Evolutionary conservation across 1,284 basidiomycete species (phyloP), one percentile per base, ranked within the genome.

Genomic region (Mycocalia duriaeana): DNA sequence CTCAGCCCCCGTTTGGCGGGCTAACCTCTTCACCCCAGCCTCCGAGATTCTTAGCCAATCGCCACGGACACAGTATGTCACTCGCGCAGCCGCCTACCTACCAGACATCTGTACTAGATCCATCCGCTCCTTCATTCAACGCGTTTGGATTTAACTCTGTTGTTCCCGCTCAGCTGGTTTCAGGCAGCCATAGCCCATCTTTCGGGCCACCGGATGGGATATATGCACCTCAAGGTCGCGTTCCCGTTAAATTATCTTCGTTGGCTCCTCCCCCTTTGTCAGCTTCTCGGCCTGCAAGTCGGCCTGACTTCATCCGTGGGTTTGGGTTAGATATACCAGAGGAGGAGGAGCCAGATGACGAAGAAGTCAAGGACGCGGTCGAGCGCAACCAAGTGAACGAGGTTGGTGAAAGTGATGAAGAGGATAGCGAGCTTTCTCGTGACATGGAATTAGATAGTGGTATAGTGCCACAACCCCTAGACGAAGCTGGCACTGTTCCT

Each of bases 251-350:
- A 36, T 59, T 73, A 37, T 62, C 71, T 0, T 67, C 72, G 13
- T 70, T 82, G 42, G 73, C 70, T 14, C 73, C 76, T 13, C n/a
- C n/a, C n/a, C 75, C 76, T 13, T 59, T 65, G 16, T 50, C 65
- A 43, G 68, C 61, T 58, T 73, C 65, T 59, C 72, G 65, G 50
- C 73, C 77, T 11, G 73, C 76, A 53, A 80, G 73, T 47, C 73
- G 80, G 24, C 81, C 85, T 3, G 86, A 90, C 61, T 91, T 89
- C 58, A 63, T 67, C 47, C 77, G 82, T 52, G 87, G 88, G 2
- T 91, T 90, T 62, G 86, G 88, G 2, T 58, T 90, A 41, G 85
- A 90, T 53, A 79, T 82, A 48, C 82, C 85, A 4, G 82, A 87
- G 55, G 86, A 89, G 57, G 79, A 76, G 20, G 72, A 74, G 18